Evolutionary conservation across 1,139 yeast genomes (phyloP).

Genomic region (Geotrichum histeridarum): DNA sequence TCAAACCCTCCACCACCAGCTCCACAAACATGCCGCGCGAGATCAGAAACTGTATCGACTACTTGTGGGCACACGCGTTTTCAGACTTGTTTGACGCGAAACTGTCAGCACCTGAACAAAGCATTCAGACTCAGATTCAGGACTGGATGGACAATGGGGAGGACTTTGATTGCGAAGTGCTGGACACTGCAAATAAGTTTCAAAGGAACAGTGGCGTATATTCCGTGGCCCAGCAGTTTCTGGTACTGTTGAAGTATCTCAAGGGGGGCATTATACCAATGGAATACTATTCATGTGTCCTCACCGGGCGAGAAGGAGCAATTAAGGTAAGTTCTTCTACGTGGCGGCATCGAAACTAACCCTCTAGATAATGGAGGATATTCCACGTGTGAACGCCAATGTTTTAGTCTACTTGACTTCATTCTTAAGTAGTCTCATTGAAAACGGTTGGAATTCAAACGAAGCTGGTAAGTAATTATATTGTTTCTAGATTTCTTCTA

Average conservation of each 20-base stretch:
- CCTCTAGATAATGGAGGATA: conserved; percentile 35
- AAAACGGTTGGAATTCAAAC: conserved; percentile 25
- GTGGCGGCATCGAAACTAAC: conserved; percentile 15
- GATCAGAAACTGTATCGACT: conserved; percentile 38
- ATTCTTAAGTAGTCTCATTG: conserved; percentile 36
- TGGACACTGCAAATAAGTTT: conserved; percentile 30
- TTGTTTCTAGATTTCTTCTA: background rate
- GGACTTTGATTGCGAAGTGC: conserved; percentile 34
- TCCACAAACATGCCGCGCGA: conserved; percentile 34
- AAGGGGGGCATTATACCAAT: conserved; percentile 42
- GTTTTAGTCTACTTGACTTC: conserved; percentile 40
- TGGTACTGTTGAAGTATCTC: conserved; percentile 36
- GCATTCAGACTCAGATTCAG: conserved; percentile 32
- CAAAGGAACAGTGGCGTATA: conserved; percentile 26
- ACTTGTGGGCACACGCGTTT: conserved; percentile 30
- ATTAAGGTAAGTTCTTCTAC: conserved; percentile 22
- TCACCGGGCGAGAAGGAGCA: conserved; percentile 17
- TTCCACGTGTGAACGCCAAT: conserved; percentile 42
- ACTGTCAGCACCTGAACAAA: conserved; percentile 13
- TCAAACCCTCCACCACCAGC: conserved; percentile 19
- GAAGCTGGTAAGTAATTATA: conserved; percentile 18
- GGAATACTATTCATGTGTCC: conserved; percentile 30
- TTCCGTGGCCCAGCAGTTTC: conserved; percentile 35
- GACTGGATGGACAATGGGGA: conserved; percentile 37
- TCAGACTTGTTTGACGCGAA: conserved; percentile 23